Conservation (phyloP, 805 yeast species). For the Lachancea cidri region DNA sequence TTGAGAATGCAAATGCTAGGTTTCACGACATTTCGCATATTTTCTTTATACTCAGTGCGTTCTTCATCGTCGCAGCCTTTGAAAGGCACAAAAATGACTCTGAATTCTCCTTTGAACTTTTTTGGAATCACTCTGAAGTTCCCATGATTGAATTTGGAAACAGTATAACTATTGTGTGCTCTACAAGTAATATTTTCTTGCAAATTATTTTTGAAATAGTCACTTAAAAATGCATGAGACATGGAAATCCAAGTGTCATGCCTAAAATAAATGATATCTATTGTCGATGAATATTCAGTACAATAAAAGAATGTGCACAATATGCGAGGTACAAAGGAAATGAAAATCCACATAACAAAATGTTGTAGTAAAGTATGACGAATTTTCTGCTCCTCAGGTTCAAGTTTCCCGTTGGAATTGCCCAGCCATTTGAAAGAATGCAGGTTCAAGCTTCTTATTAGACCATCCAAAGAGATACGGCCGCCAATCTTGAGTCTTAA, state of each 20-base stretch:
- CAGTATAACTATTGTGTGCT: slow-evolving; percentile 19
- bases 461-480: slow-evolving; percentile 25
- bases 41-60: slow-evolving; percentile 31
- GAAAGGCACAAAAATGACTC: slow-evolving; percentile 55
- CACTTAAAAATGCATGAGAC: slow-evolving; percentile 38
- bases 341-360: slow-evolving; percentile 58
- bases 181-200: slow-evolving; percentile 13
- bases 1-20: slow-evolving; percentile 41
- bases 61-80: slow-evolving; percentile 34
- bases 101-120: slow-evolving; percentile 41
- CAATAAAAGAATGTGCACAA: slow-evolving; percentile 58
- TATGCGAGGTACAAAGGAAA: slow-evolving; percentile 40
- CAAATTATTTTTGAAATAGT: slow-evolving; percentile 40
- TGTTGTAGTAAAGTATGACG: slow-evolving; percentile 7
- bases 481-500: slow-evolving; percentile 38
- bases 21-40: slow-evolving; percentile 35
- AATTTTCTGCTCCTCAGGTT: not conserved
- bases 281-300: slow-evolving; percentile 47
- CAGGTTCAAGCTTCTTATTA: slow-evolving; percentile 13
- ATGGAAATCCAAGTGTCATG: slow-evolving; percentile 53
- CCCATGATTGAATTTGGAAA: slow-evolving; percentile 34
- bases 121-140: slow-evolving; percentile 56
- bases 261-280: slow-evolving; percentile 44
- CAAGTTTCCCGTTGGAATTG: slow-evolving; percentile 12
- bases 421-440: slow-evolving; percentile 55